Conservation (phyloP, 2,329 filamentous ascomycete genomes). For the Dendryphion nanum region DNA sequence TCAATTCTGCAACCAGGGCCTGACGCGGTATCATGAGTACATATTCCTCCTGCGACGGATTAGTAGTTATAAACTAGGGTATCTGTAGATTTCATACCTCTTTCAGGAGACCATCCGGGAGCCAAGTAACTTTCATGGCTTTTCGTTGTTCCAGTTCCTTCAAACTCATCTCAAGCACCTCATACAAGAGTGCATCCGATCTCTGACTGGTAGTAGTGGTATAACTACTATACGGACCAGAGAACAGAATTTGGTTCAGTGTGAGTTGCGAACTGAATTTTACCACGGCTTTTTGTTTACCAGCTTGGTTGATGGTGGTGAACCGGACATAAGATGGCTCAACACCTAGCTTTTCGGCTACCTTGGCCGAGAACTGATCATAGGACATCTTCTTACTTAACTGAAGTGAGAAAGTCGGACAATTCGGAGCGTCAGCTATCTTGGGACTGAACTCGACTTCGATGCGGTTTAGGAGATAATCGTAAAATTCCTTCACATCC, state of each 20-base stretch:
- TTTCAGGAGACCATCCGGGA: conserved; percentile 88
- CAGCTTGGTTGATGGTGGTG: conserved; percentile 78
- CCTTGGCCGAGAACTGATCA: conserved; percentile 79
- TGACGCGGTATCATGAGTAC: conserved; percentile 88
- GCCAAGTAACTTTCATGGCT: conserved; percentile 75
- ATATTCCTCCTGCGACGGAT: conserved; percentile 60
- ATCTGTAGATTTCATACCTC: conserved; percentile 58
- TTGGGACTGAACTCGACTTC: conserved; percentile 74
- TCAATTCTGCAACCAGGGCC: conserved; percentile 74
- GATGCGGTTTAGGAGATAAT: conserved; percentile 84
- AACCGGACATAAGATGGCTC: conserved; percentile 88
- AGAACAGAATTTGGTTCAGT: conserved; percentile 75
- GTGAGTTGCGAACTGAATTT: conserved; percentile 70
- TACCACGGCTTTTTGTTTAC: conserved; percentile 74
- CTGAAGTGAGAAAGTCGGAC: conserved; percentile 69
- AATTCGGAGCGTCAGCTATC: conserved; percentile 54
- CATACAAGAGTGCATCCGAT: conserved; percentile 81
- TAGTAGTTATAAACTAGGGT: conserved; percentile 6
- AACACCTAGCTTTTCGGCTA: conserved; percentile 73
- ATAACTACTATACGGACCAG: conserved; percentile 64
- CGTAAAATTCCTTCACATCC: conserved; percentile 85
- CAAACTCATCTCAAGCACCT: conserved; percentile 90
- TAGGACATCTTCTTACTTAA: conserved; percentile 89
- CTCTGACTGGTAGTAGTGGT: conserved; percentile 66
- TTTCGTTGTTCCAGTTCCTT: conserved; percentile 94